Conservation (phyloP, 139 green algal species). For the Volvox reticuliferus region DNA sequence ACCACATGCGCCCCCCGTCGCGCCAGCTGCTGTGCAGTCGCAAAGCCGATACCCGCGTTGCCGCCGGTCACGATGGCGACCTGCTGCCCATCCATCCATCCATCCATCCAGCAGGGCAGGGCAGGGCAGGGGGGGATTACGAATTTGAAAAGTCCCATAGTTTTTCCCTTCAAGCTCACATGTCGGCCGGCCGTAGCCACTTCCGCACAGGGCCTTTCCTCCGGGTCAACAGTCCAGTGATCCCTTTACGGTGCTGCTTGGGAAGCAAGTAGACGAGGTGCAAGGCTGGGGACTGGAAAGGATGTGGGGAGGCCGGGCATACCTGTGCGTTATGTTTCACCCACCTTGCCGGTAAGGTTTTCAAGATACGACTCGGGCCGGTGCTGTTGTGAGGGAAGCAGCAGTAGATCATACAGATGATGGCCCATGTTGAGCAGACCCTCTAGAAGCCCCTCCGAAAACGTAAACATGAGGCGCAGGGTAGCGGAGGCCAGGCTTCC, state of each 20-base stretch:
- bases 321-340: background rate
- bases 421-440: background rate
- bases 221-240: no score
- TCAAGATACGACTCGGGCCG: background rate
- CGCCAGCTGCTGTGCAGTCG: slow-evolving; percentile 61
- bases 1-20: slow-evolving; percentile 63
- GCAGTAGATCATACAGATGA: background rate
- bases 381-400: background rate
- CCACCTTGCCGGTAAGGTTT: slow-evolving; percentile 24
- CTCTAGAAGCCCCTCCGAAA: slow-evolving; percentile 17
- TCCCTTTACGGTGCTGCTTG: background rate
- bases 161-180: no score
- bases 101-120: no score
- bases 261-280: background rate
- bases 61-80: slow-evolving; percentile 70
- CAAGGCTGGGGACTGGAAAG: background rate
- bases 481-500: background rate
- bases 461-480: background rate
- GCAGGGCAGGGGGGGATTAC: no score
- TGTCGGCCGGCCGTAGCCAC: no score
- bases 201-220: no score
- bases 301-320: no score
- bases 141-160: no score
- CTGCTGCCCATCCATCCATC: slow-evolving; percentile 37
- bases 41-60: slow-evolving; percentile 70